These are phyloP conservation scores for Huntiella bhutanensis DNA, from an alignment of 2,329 filamentous ascomycete genomes.

Conservation along the genomic window DNA sequence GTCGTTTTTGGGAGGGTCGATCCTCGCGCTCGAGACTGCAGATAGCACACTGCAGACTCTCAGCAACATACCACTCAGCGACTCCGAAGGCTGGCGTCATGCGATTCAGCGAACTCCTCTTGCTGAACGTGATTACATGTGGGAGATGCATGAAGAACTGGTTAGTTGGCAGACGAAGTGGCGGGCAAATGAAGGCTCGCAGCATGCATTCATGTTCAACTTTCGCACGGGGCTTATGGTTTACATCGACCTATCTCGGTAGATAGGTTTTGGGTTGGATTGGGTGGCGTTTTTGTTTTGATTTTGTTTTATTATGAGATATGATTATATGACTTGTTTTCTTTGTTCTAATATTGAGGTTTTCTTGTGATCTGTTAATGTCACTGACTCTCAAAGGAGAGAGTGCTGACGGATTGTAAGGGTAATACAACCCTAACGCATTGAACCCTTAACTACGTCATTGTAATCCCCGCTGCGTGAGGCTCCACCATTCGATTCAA, in stretches of 20 bases:
- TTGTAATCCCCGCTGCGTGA: too few relatives aligned
- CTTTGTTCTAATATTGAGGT: too few relatives aligned
- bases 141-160: constrained; percentile 65
- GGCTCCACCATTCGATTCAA: too few relatives aligned
- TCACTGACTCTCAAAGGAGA: too few relatives aligned
- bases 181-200: constrained; percentile 32
- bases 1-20: constrained; percentile 56
- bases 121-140: constrained; percentile 62
- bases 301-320: background rate
- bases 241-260: constrained; percentile 52
- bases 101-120: constrained; percentile 62
- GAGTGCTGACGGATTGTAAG: too few relatives aligned
- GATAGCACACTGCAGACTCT: constrained; percentile 68
- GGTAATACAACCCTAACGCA: too few relatives aligned
- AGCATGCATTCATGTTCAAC: constrained; percentile 79
- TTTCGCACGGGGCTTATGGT: constrained; percentile 70
- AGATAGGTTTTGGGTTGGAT: background rate
- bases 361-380: too few relatives aligned
- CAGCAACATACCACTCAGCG: constrained; percentile 52
- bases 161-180: constrained; percentile 40
- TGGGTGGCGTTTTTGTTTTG: background rate
- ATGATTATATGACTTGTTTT: background rate
- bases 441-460: too few relatives aligned
- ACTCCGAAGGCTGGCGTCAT: constrained; percentile 66
- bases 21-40: constrained; percentile 73